Evolutionary conservation across 2,329 filamentous ascomycete genomes (phyloP).

Genomic region (Neonectria sp.): DNA sequence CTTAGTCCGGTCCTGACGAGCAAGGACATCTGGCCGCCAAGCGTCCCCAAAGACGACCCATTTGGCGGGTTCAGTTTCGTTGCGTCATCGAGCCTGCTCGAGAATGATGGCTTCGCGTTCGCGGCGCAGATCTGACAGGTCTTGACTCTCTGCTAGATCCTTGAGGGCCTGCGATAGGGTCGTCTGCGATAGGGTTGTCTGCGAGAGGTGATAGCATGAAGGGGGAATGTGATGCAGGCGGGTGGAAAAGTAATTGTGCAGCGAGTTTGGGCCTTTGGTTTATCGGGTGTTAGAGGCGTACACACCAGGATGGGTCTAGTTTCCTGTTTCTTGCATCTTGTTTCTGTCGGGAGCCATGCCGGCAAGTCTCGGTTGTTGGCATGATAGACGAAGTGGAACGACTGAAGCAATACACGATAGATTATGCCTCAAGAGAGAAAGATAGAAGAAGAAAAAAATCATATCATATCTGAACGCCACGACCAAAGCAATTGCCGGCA

Average conservation of each 20-base stretch:
- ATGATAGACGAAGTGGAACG: slow-evolving; percentile 18
- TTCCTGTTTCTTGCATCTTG: slow-evolving; percentile 8
- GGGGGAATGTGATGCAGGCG: slow-evolving; percentile 22
- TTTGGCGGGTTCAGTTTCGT: slow-evolving; percentile 78
- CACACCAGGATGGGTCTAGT: not conserved
- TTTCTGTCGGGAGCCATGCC: slow-evolving; percentile 5
- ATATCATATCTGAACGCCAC: slow-evolving; percentile 2
- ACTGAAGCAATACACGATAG: slow-evolving; percentile 16
- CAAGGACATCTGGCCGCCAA: slow-evolving; percentile 59
- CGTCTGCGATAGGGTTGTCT: too few relatives aligned
- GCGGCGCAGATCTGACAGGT: slow-evolving; percentile 39
- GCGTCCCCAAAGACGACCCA: slow-evolving; percentile 65
- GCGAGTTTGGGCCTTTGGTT: slow-evolving; percentile 22
- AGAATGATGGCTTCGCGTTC: slow-evolving; percentile 60
- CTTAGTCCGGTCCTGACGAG: slow-evolving; percentile 78
- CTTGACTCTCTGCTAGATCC: not conserved
- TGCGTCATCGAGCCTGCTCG: slow-evolving; percentile 70
- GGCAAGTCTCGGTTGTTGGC: slow-evolving; percentile 7
- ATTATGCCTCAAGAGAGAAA: not conserved
- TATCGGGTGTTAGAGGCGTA: slow-evolving; percentile 17
- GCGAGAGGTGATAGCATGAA: slow-evolving; percentile 4
- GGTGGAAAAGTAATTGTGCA: slow-evolving; percentile 2
- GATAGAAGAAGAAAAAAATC: slow-evolving; percentile 1
- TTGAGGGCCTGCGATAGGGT: not conserved
- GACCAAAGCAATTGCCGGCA: slow-evolving; percentile 20